Base-by-base conservation (phyloP, 2,329 filamentous ascomycete genomes). In the Cytospora chrysosperma region DNA sequence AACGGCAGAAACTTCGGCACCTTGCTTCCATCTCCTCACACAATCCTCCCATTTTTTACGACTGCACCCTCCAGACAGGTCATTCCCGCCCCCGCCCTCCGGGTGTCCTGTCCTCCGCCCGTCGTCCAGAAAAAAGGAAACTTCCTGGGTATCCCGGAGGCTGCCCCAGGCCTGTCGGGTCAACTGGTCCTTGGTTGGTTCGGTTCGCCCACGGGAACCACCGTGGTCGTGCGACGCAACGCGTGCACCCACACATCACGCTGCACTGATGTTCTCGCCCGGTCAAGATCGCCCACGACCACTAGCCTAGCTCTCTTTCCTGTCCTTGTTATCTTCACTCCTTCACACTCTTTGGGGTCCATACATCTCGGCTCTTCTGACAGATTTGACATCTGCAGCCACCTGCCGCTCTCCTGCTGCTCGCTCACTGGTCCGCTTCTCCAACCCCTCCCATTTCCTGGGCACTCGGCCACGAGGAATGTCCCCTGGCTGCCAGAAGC, bases 381-480 rank as follows among this genome's bases (percentile, higher is more conserved):
- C 60, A 65, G 43, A 17, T 60, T 65, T 66, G 64, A 66, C 57
- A 66, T 56, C 57, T 66, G 64, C 64, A 66, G 64, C 61, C 61
- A 63, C 61, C 64, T 54, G 57, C 61, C 27, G 58, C 59, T 27
- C 50, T 30, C 53, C 26, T 51, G 53, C 50, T 55, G 37, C 53
- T 54, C 58, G 49, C 57, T 61, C 56, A 61, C 54, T 37, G 30
- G 47, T 21, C 64, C 49, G 43, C 15, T 15, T 26, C 54, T 19
- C 7, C 37, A 53, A 9, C 61, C 61, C 63, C 64, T 63, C 56
- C 28, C 40, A 49, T 32, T 19, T 47, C 51, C 53, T 56, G 53
- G 37, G 32, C 56, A 34, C 43, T 53, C 28, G 47, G 43, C 49
- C 50, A 56, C 51, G 61, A 56, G 60, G 28, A 58, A 58, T 37